Evolutionary conservation across 805 yeast genomes (phyloP).

Genomic region (Blastobotrys muscicola): DNA sequence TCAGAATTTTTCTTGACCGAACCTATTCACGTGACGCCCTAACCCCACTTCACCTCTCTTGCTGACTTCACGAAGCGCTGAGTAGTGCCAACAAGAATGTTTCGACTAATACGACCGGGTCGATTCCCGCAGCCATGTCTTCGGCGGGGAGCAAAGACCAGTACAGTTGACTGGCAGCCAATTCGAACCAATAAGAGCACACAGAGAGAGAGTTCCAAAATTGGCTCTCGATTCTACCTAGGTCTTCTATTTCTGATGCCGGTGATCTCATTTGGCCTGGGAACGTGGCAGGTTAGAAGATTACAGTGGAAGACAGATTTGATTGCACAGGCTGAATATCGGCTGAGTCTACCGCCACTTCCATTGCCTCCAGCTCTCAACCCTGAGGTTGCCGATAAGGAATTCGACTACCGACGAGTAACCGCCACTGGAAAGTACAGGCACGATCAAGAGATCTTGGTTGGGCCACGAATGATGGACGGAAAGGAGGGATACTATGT

Average conservation of each 20-base stretch:
- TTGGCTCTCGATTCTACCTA: constrained; percentile 23
- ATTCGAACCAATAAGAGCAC: constrained; percentile 36
- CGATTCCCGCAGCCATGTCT: neutral
- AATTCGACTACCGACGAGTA: constrained; percentile 77
- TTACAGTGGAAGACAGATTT: constrained; percentile 80
- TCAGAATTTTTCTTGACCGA: too few species aligned
- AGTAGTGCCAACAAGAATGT: neutral
- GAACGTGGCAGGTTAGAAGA: constrained; percentile 87
- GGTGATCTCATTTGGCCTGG: constrained; percentile 70
- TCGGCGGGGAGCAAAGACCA: constrained; percentile 11
- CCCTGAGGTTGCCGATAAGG: constrained; percentile 49
- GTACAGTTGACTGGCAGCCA: constrained; percentile 74
- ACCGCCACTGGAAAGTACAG: constrained; percentile 68
- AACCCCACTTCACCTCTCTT: too few species aligned
- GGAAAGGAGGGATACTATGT: constrained; percentile 69
- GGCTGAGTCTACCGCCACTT: constrained; percentile 62
- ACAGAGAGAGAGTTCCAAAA: constrained; percentile 6
- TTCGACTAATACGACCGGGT: neutral
- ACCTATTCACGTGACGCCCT: too few species aligned
- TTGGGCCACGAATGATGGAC: constrained; percentile 78
- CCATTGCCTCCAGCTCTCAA: constrained; percentile 51
- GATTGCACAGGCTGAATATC: constrained; percentile 73
- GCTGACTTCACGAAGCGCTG: neutral
- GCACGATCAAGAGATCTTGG: constrained; percentile 78
- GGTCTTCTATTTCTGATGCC: constrained; percentile 64